A percentile compares a stretch with the other conserved stretches of the same genome.
Conservation (phyloP, 2,329 filamentous ascomycete genomes). For the Fusarium decemcellulare region DNA sequence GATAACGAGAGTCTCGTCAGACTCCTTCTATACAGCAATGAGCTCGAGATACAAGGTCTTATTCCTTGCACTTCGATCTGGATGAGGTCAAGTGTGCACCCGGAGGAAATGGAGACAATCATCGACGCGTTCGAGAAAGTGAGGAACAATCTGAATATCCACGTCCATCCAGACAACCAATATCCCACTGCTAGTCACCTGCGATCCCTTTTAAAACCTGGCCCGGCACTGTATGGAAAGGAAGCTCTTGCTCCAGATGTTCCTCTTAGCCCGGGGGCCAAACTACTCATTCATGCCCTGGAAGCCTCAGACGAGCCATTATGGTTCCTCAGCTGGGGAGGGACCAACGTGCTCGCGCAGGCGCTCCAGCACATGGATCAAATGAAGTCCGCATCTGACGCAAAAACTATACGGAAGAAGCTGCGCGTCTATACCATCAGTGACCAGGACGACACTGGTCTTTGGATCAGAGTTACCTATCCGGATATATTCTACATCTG, state of each 20-base stretch:
- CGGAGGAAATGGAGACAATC: slow-evolving; percentile 57
- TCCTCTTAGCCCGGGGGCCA: slow-evolving; percentile 52
- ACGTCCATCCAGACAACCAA: slow-evolving; percentile 57
- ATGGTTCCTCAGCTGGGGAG: slow-evolving; percentile 67
- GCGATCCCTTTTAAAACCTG: slow-evolving; percentile 50
- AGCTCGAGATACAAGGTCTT: slow-evolving; percentile 59
- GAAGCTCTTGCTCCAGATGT: slow-evolving; percentile 44
- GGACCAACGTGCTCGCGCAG: slow-evolving; percentile 65
- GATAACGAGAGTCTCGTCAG: slow-evolving; percentile 59
- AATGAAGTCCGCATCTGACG: slow-evolving; percentile 45
- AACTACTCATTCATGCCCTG: slow-evolving; percentile 55
- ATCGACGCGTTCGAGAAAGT: slow-evolving; percentile 58
- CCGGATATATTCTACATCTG: slow-evolving; percentile 69
- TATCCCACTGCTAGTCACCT: slow-evolving; percentile 56
- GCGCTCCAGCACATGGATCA: slow-evolving; percentile 56
- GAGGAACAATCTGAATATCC: slow-evolving; percentile 61
- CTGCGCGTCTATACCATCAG: slow-evolving; percentile 68
- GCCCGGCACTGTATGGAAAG: slow-evolving; percentile 48
- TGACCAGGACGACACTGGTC: slow-evolving; percentile 69
- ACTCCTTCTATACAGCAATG: slow-evolving; percentile 59
- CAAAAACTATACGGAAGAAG: slow-evolving; percentile 53
- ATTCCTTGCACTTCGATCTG: slow-evolving; percentile 60
- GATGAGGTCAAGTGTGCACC: slow-evolving; percentile 56
- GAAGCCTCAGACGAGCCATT: slow-evolving; percentile 52
- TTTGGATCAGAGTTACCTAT: slow-evolving; percentile 67